Conservation (phyloP, 1,284 basidiomycete species). For the Ganoderma lucidum region DNA sequence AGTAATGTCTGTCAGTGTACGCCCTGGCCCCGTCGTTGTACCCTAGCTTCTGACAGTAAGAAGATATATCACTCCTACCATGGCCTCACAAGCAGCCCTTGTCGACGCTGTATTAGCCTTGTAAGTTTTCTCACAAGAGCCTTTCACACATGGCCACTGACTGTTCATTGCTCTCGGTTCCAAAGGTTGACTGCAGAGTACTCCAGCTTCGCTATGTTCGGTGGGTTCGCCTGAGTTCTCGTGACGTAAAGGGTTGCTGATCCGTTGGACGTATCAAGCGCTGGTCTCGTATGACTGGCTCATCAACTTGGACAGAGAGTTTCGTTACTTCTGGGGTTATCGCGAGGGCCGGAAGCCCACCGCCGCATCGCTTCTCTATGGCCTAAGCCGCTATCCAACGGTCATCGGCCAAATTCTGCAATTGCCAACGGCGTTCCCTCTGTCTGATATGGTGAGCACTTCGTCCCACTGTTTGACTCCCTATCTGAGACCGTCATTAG, state of each 20-base stretch:
- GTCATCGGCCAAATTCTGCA: neutral
- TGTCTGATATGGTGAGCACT: neutral
- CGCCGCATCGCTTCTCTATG: neutral
- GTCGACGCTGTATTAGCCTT: neutral
- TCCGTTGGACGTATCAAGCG: neutral
- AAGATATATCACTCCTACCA: neutral
- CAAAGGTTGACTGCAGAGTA: neutral
- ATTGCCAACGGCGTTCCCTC: neutral
- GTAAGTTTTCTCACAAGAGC: neutral
- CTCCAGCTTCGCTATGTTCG: neutral
- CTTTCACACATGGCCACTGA: neutral
- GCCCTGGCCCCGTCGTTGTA: neutral
- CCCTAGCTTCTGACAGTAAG: neutral
- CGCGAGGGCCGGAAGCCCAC: neutral
- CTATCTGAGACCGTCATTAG: neutral
- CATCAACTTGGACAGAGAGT: conserved; percentile 1
- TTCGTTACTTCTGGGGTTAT: neutral
- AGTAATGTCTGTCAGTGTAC: neutral
- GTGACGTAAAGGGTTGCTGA: neutral
- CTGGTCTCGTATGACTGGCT: conserved; percentile 3
- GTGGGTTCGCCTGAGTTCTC: neutral
- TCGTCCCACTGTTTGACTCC: neutral
- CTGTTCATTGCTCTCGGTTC: neutral
- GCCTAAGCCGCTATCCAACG: neutral
- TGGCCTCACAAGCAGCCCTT: neutral